These are phyloP conservation scores for Yamadazyma atmosphaerica DNA, from an alignment of 1,139 yeast genomes.

Conservation along the genomic window DNA sequence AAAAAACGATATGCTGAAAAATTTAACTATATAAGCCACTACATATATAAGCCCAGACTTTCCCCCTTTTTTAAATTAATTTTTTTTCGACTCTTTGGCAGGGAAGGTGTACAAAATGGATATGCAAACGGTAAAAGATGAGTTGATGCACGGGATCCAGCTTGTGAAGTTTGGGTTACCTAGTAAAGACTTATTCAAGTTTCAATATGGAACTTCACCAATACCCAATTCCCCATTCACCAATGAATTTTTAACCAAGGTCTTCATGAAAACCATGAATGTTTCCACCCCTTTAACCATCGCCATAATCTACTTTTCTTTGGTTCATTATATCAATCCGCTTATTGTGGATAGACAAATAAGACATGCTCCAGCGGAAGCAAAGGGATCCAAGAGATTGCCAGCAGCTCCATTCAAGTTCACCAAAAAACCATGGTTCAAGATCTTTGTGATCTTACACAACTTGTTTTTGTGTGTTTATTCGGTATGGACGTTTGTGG, in stretches of 20 bases:
- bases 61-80: background rate
- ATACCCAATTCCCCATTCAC: slow-evolving; percentile 41
- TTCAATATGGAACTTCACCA: slow-evolving; percentile 34
- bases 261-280: slow-evolving; percentile 36
- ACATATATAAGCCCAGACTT: slow-evolving; percentile 1
- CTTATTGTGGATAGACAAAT: slow-evolving; percentile 37
- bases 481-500: slow-evolving; percentile 71
- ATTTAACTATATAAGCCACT: background rate
- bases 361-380: slow-evolving; percentile 17
- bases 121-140: slow-evolving; percentile 8
- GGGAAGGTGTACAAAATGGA: no score
- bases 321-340: slow-evolving; percentile 59
- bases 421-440: slow-evolving; percentile 49
- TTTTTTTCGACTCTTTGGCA: background rate
- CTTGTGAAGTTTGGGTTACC: slow-evolving; percentile 42
- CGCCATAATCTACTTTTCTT: slow-evolving; percentile 58
- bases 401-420: slow-evolving; percentile 58
- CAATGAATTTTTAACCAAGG: slow-evolving; percentile 22
- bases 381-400: slow-evolving; percentile 28
- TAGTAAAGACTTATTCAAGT: slow-evolving; percentile 29
- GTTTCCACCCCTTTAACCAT: slow-evolving; percentile 55
- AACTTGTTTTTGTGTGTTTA: slow-evolving; percentile 63
- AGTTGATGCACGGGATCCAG: slow-evolving; percentile 10
- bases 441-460: slow-evolving; percentile 59
- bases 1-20: background rate